Evolutionary conservation across 2,329 filamentous ascomycete species (phyloP).

Genomic region (Graphilbum sp.): DNA sequence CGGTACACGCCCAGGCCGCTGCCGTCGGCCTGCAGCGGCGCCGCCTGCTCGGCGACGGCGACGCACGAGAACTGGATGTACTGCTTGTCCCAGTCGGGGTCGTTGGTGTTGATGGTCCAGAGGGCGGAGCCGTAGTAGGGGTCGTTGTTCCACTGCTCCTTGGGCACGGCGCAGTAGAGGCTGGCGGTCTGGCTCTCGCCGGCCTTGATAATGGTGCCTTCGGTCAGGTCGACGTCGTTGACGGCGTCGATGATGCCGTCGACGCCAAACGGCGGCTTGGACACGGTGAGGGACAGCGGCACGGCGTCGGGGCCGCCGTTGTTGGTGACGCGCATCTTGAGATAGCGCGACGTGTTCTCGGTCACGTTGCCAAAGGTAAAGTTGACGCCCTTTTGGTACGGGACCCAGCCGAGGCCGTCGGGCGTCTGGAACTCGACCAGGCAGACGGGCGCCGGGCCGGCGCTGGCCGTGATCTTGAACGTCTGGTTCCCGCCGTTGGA

Average conservation of each 20-base stretch:
- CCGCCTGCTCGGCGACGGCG: constrained; percentile 34
- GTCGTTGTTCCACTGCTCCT: constrained; percentile 39
- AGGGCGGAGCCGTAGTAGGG: constrained; percentile 27
- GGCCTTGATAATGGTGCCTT: constrained; percentile 33
- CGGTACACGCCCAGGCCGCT: constrained; percentile 31
- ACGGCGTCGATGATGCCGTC: constrained; percentile 34
- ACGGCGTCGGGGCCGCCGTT: constrained; percentile 30
- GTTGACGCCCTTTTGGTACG: constrained; percentile 22
- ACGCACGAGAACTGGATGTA: constrained; percentile 33
- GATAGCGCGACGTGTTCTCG: constrained; percentile 28
- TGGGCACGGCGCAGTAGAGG: constrained; percentile 38
- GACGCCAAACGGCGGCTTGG: constrained; percentile 42
- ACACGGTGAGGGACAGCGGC: constrained; percentile 38
- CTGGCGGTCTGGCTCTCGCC: constrained; percentile 34
- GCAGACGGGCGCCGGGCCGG: constrained; percentile 30
- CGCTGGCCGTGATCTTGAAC: constrained; percentile 30
- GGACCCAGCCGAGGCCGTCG: constrained; percentile 33
- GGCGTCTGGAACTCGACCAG: constrained; percentile 37
- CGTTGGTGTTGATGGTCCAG: constrained; percentile 43
- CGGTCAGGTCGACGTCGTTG: constrained; percentile 40
- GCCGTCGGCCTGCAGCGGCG: constrained; percentile 25
- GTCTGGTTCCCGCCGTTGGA: constrained; percentile 32
- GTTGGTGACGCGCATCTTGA: constrained; percentile 38
- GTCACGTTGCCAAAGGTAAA: constrained; percentile 41
- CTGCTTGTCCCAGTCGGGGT: constrained; percentile 34